Conservation (phyloP, 768 basidiomycete species). For the Guyanaporus albipodus region DNA sequence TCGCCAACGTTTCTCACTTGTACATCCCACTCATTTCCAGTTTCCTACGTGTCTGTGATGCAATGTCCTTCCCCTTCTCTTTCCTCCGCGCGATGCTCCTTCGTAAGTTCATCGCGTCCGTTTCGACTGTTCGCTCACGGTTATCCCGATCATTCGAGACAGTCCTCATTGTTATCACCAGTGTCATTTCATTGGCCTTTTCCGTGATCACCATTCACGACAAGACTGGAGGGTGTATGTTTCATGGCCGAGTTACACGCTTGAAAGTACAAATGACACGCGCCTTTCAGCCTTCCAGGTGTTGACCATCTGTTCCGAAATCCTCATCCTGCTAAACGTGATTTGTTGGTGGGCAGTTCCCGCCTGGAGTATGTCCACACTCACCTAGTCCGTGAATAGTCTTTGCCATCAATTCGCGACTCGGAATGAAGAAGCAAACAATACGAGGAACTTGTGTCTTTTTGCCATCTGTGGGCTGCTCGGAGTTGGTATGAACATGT, state of each 20-base stretch:
- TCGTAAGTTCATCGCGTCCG: constrained; percentile 9
- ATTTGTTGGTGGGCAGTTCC: constrained; percentile 18
- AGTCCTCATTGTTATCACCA: constrained; percentile 18
- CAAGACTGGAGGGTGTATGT: constrained; percentile 22
- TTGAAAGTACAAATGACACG: neutral
- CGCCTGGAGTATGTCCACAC: neutral
- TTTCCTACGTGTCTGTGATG: constrained; percentile 20
- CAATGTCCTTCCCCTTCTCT: constrained; percentile 25
- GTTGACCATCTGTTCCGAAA: constrained; percentile 10
- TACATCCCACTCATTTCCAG: constrained; percentile 6
- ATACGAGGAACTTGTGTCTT: constrained; percentile 20
- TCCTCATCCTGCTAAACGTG: constrained; percentile 12
- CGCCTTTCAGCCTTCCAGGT: constrained; percentile 19
- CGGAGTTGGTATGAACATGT: constrained; percentile 13
- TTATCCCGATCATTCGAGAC: too few relatives aligned
- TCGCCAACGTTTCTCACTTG: neutral
- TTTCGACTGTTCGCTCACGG: neutral
- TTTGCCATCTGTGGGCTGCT: constrained; percentile 21
- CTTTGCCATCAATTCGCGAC: constrained; percentile 9
- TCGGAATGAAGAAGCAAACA: constrained; percentile 18
- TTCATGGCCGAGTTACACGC: neutral
- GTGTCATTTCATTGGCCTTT: constrained; percentile 14
- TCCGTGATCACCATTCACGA: constrained; percentile 16
- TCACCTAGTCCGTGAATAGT: constrained; percentile 4
- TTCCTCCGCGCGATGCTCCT: constrained; percentile 19